A percentile compares a stretch with the other conserved stretches of the same genome.
Evolutionary conservation across 192 early-diverging fungal species (phyloP).

Genomic region (Geranomyces michiganensis): DNA sequence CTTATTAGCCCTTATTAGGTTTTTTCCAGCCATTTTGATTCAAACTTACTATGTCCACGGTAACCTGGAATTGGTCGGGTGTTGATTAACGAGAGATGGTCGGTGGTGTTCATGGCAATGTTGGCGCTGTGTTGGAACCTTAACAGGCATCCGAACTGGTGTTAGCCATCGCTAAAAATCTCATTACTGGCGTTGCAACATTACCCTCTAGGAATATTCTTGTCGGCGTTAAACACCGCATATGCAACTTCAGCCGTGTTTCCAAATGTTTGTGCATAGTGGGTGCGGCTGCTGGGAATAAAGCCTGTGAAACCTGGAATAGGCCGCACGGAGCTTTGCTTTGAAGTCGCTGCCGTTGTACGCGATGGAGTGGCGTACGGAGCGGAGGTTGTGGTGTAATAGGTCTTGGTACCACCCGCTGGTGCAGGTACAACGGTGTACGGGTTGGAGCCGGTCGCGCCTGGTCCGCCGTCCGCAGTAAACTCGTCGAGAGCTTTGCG

Average conservation of each 20-base stretch:
- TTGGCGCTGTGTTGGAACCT: constrained; percentile 13
- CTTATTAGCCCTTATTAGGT: too few species aligned
- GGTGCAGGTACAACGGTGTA: constrained; percentile 27
- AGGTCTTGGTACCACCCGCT: background rate
- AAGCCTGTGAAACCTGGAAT: constrained; percentile 57
- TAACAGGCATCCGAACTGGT: background rate
- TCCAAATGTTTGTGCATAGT: constrained; percentile 53
- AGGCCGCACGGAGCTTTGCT: constrained; percentile 13
- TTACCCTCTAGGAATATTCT: constrained; percentile 36
- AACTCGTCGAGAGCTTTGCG: constrained; percentile 60
- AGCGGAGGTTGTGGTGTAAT: background rate
- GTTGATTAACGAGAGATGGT: constrained; percentile 30
- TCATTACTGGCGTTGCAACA: background rate
- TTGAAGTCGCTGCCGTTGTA: background rate
- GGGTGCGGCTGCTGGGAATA: constrained; percentile 52
- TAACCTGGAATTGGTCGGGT: constrained; percentile 55
- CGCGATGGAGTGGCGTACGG: background rate
- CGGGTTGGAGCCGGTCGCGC: constrained; percentile 26
- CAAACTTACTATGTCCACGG: constrained; percentile 48
- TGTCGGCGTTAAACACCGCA: constrained; percentile 56
- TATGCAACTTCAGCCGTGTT: constrained; percentile 54
- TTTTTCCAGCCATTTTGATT: too few species aligned
- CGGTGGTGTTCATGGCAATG: constrained; percentile 8
- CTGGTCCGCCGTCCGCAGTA: constrained; percentile 19
- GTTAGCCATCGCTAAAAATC: background rate